Percentiles rank a stretch among this genome's conserved stretches.
Conservation (phyloP, 2,329 filamentous ascomycete genomes). For the Colletotrichum caudatum region DNA sequence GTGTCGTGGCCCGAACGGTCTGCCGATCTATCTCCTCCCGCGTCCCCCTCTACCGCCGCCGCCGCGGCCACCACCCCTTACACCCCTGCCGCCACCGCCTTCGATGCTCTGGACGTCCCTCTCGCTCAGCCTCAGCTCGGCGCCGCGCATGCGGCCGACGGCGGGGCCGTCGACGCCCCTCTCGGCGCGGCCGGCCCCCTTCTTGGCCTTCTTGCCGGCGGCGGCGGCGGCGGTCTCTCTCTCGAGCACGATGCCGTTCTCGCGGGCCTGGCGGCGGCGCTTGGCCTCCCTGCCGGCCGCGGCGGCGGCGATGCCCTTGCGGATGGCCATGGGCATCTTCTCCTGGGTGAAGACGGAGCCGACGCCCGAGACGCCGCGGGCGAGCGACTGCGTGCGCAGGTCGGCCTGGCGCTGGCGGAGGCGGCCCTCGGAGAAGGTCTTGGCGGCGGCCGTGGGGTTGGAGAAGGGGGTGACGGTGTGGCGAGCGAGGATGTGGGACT, state of each 20-base stretch:
- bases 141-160: conserved; percentile 83
- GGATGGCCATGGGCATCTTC: conserved; percentile 89
- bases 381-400: conserved; percentile 81
- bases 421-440: conserved; percentile 69
- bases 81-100: conserved; percentile 55
- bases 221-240: conserved; percentile 48
- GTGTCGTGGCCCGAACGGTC: neutral
- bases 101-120: conserved; percentile 80
- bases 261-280: conserved; percentile 81
- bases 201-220: conserved; percentile 51
- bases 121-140: conserved; percentile 82
- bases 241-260: conserved; percentile 93
- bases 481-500: conserved; percentile 84
- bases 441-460: conserved; percentile 53
- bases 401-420: conserved; percentile 86
- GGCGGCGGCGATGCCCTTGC: conserved; percentile 85
- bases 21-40: conserved; percentile 24
- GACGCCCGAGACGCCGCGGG: conserved; percentile 41
- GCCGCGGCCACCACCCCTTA: conserved; percentile 55
- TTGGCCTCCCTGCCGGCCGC: conserved; percentile 74
- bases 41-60: conserved; percentile 53
- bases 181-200: conserved; percentile 59
- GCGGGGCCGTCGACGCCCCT: conserved; percentile 79
- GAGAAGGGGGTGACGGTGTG: conserved; percentile 57
- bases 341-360: conserved; percentile 78